Conservation (phyloP, 441 rosid genomes). For the Capsella rubella region DNA sequence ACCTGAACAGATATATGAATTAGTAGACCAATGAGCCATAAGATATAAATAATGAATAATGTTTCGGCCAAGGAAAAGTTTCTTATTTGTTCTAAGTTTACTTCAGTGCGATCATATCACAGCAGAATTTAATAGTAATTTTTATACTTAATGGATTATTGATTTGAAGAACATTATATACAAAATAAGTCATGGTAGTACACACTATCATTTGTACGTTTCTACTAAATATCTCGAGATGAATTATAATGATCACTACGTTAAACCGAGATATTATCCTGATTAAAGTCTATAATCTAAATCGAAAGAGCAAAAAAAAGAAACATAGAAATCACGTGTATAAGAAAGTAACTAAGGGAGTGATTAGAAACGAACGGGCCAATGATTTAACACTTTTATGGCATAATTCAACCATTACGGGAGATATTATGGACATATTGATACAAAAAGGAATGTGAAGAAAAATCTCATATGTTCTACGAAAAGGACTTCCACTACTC, state of each 20-base stretch:
- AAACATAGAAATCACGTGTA: constrained; percentile 5
- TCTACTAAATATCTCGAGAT: background rate
- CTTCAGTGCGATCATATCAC: too few species aligned
- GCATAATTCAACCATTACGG: constrained; percentile 19
- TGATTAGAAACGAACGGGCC: background rate
- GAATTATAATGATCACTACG: background rate
- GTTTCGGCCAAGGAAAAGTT: too few species aligned
- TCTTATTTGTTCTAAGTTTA: too few species aligned
- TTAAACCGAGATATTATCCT: background rate
- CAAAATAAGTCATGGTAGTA: too few species aligned
- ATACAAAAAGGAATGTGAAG: constrained; percentile 25
- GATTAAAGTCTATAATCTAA: constrained; percentile 9
- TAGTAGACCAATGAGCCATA: constrained; percentile 9
- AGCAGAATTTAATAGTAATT: too few species aligned
- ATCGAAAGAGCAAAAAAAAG: background rate
- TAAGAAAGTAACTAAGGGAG: background rate
- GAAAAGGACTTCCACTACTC: constrained; percentile 31
- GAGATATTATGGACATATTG: constrained; percentile 1
- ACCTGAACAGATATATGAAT: background rate
- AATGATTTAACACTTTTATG: constrained; percentile 20
- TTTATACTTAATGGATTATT: too few species aligned
- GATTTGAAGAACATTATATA: too few species aligned
- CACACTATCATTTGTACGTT: background rate
- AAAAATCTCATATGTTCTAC: background rate
- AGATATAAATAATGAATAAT: background rate